A percentile compares a stretch with the other conserved stretches of the same genome.
Conservation (phyloP, 164 flowering plant species). For the Macadamia tetraphylla region DNA sequence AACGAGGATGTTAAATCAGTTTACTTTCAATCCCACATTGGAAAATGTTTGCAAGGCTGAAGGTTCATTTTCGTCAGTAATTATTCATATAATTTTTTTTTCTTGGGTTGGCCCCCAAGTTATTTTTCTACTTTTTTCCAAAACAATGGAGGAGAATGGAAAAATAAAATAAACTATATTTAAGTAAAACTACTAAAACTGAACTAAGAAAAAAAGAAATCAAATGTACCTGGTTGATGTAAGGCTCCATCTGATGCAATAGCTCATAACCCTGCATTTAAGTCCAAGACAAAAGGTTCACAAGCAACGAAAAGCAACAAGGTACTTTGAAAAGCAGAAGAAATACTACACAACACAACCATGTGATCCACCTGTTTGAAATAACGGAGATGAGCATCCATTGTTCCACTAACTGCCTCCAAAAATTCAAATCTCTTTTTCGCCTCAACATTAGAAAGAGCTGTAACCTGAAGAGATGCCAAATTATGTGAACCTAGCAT, state of each 20-base stretch:
- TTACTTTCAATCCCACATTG: too few relatives aligned
- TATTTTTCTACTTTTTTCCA: too few relatives aligned
- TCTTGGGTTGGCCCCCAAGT: too few relatives aligned
- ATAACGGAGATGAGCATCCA: conserved; percentile 97
- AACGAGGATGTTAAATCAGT: too few relatives aligned
- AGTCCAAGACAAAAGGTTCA: conserved; percentile 8
- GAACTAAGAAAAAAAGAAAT: not conserved
- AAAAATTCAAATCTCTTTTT: conserved; percentile 93
- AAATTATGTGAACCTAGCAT: not conserved
- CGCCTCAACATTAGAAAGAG: conserved; percentile 87
- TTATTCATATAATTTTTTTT: too few relatives aligned
- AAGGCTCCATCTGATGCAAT: conserved; percentile 98
- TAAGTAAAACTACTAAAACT: not conserved
- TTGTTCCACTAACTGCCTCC: conserved; percentile 94
- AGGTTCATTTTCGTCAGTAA: too few relatives aligned
- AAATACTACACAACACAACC: not conserved
- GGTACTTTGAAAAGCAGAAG: not conserved
- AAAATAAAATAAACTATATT: not conserved
- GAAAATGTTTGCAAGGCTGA: too few relatives aligned
- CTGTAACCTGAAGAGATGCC: conserved; percentile 50
- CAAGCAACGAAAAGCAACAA: conserved; percentile 3
- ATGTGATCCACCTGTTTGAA: conserved; percentile 73
- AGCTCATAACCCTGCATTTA: conserved; percentile 83
- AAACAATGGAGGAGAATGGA: not conserved
- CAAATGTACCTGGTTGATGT: conserved; percentile 90